phyloP scores from a whole-genome alignment of 176 grass and related monocot genomes.

The Bromus sterilis region DNA sequence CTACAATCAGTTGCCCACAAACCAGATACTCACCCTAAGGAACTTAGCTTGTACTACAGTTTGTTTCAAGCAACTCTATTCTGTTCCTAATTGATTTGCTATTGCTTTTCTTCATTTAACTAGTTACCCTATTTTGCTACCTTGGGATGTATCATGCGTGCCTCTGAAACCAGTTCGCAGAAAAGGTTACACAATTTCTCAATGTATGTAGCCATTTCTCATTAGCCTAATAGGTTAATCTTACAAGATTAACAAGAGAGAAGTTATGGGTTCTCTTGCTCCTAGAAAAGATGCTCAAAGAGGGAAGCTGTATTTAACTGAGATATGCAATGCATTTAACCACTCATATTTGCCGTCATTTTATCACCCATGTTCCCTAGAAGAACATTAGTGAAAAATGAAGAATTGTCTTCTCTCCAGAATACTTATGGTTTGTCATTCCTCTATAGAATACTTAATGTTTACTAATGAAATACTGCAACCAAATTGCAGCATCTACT shows the following conservation, averaged over 20 bases:
- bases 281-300: no score
- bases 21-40: not conserved
- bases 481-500: not conserved
- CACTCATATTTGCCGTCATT: not conserved
- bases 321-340: slow-evolving; percentile 27
- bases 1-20: not conserved
- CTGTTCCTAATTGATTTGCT: no score
- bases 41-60: not conserved
- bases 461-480: not conserved
- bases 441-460: not conserved
- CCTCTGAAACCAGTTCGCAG: no score
- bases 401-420: not conserved
- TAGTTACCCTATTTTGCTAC: no score
- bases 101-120: no score
- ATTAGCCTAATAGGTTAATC: slow-evolving; percentile 17
- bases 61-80: no score
- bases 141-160: no score
- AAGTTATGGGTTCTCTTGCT: no score
- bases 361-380: slow-evolving; percentile 36
- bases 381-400: not conserved
- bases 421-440: not conserved
- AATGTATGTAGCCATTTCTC: not conserved
- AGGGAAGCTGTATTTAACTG: not conserved
- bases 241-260: not conserved
- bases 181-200: not conserved